phyloP scores from a whole-genome alignment of 2,329 filamentous ascomycete species.

The Exophiala mesophila region DNA sequence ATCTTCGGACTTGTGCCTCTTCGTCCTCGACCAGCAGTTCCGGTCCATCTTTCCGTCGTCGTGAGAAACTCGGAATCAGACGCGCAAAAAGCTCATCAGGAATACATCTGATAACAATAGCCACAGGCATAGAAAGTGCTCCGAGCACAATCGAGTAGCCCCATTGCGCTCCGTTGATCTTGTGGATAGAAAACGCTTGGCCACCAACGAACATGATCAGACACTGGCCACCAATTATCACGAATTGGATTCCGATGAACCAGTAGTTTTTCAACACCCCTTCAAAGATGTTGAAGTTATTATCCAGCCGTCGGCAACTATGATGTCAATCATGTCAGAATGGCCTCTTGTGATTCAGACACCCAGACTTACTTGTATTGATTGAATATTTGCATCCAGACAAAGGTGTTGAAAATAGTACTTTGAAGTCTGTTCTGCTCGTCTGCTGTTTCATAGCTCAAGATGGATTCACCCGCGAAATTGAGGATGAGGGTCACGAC shows the following conservation, averaged over 20 bases:
- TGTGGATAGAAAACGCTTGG: constrained; percentile 49
- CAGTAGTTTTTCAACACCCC: constrained; percentile 54
- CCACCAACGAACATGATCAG: constrained; percentile 56
- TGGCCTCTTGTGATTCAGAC: no score
- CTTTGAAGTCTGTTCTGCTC: constrained; percentile 50
- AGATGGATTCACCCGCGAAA: constrained; percentile 55
- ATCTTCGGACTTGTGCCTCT: constrained; percentile 45
- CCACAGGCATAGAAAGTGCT: constrained; percentile 48
- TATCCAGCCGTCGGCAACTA: constrained; percentile 56
- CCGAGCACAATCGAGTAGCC: constrained; percentile 49
- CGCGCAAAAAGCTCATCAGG: constrained; percentile 47
- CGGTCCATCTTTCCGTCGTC: constrained; percentile 19
- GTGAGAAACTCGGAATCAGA: constrained; percentile 34
- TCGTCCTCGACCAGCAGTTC: constrained; percentile 33
- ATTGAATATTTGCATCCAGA: constrained; percentile 71
- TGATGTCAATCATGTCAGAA: no score
- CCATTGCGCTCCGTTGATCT: constrained; percentile 50
- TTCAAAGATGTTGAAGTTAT: constrained; percentile 58
- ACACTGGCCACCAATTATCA: constrained; percentile 56
- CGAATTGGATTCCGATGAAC: constrained; percentile 53
- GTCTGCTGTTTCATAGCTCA: constrained; percentile 43
- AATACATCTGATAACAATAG: constrained; percentile 46
- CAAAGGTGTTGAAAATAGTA: constrained; percentile 65
- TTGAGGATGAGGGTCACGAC: constrained; percentile 39
- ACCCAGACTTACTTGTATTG: constrained; percentile 53